These are phyloP conservation scores for Pezicula neosporulosa DNA, from an alignment of 2,329 filamentous ascomycete species.

Conservation along the genomic window DNA sequence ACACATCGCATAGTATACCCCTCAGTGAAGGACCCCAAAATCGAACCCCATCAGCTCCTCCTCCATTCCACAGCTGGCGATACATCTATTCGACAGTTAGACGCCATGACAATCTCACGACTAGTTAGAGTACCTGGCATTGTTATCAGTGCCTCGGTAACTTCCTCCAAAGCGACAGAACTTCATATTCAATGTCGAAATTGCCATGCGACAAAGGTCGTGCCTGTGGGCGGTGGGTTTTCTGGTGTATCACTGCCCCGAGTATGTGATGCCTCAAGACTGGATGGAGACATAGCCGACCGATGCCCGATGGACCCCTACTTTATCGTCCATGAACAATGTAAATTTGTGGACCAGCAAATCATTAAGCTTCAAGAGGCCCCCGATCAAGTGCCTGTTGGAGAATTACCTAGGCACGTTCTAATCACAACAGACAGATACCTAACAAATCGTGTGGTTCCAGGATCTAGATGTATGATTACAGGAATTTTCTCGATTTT, in stretches of 20 bases:
- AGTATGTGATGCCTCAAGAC: conserved; percentile 63
- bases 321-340: conserved; percentile 92
- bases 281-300: conserved; percentile 63
- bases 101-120: conserved; percentile 86
- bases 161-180: conserved; percentile 90
- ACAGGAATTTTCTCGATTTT: conserved; percentile 99
- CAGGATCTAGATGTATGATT: conserved; percentile 88
- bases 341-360: conserved; percentile 94
- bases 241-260: conserved; percentile 81
- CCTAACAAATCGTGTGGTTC: conserved; percentile 91
- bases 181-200: conserved; percentile 85
- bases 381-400: conserved; percentile 94
- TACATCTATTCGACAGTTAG: conserved; percentile 90
- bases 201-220: conserved; percentile 68
- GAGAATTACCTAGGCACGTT: conserved; percentile 91
- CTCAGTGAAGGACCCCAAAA: conserved; percentile 65
- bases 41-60: conserved; percentile 72
- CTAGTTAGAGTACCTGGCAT: conserved; percentile 97
- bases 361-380: conserved; percentile 97
- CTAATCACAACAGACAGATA: conserved; percentile 96
- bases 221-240: conserved; percentile 82
- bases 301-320: conserved; percentile 93
- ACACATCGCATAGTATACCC: conserved; percentile 93
- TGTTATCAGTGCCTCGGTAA: conserved; percentile 93
- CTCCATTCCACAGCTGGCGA: conserved; percentile 89